Conservation (phyloP, 2,329 filamentous ascomycete species). For the Sporothrix brunneoviolacea region DNA sequence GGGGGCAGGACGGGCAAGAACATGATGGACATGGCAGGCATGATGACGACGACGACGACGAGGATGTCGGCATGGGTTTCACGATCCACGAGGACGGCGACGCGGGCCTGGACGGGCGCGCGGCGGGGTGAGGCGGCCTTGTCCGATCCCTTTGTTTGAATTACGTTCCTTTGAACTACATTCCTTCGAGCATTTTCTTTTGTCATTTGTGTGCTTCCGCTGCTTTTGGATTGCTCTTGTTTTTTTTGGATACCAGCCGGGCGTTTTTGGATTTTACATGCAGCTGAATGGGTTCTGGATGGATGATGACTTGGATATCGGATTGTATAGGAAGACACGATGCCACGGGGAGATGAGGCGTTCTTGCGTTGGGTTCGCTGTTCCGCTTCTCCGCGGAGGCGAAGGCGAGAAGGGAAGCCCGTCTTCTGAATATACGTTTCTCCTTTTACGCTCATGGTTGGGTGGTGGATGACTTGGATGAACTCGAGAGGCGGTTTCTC, state of each 20-base stretch:
- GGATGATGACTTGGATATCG: no score
- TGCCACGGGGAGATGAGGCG: no score
- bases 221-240: not conserved
- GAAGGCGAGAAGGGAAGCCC: no score
- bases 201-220: not conserved
- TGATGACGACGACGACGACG: conserved; percentile 1
- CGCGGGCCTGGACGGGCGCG: not conserved
- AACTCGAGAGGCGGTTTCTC: no score
- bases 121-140: not conserved
- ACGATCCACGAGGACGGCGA: conserved; percentile 19
- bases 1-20: not conserved
- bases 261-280: not conserved
- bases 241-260: not conserved
- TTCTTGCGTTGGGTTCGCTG: no score
- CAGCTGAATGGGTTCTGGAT: no score
- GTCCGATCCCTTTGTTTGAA: not conserved
- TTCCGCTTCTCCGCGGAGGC: no score
- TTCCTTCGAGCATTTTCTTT: conserved; percentile 1
- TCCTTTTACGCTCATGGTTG: no score
- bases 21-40: conserved; percentile 14
- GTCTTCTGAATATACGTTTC: no score
- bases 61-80: conserved; percentile 14
- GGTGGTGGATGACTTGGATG: no score
- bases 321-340: no score
- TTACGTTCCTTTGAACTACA: not conserved